Conservation (phyloP, 2,329 filamentous ascomycete species). For the Zopfia rhizophila region DNA sequence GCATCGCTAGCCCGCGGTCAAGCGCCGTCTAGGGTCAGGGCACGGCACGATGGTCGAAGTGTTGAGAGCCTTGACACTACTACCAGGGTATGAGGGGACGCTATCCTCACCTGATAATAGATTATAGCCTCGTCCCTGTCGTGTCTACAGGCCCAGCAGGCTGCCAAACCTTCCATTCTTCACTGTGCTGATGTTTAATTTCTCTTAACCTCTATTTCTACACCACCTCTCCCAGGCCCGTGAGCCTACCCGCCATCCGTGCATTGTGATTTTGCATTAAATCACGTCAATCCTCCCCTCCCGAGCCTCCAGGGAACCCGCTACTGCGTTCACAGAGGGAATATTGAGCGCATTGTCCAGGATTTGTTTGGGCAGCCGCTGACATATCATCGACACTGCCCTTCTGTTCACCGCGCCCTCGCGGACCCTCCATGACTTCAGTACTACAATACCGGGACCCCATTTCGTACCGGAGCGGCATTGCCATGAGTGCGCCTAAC, state of each 20-base stretch:
- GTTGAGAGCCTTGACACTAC: constrained; percentile 9
- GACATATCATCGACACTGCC: constrained; percentile 40
- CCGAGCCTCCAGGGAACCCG: constrained; percentile 32
- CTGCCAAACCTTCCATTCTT: constrained; percentile 25
- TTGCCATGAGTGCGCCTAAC: constrained; percentile 50
- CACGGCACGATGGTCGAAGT: constrained; percentile 28
- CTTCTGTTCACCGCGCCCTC: constrained; percentile 45
- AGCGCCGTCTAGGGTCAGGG: constrained; percentile 23
- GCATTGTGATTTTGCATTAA: constrained; percentile 36
- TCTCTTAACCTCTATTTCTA: constrained; percentile 27
- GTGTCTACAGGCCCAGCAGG: constrained; percentile 32
- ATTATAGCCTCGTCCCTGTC: constrained; percentile 50
- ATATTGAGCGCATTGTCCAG: constrained; percentile 40
- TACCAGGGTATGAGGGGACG: constrained; percentile 30
- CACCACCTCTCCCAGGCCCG: constrained; percentile 27
- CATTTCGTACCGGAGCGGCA: constrained; percentile 49
- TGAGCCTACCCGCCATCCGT: constrained; percentile 31
- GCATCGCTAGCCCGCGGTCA: constrained; percentile 39
- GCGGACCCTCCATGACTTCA: constrained; percentile 54
- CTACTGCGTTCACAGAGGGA: constrained; percentile 32
- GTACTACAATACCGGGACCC: constrained; percentile 52
- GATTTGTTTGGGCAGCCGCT: constrained; percentile 36
- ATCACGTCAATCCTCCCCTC: constrained; percentile 33
- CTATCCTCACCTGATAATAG: constrained; percentile 47
- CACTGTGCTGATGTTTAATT: constrained; percentile 31